Base-by-base conservation (phyloP, 768 basidiomycete genomes). In the Zangia roseola region DNA sequence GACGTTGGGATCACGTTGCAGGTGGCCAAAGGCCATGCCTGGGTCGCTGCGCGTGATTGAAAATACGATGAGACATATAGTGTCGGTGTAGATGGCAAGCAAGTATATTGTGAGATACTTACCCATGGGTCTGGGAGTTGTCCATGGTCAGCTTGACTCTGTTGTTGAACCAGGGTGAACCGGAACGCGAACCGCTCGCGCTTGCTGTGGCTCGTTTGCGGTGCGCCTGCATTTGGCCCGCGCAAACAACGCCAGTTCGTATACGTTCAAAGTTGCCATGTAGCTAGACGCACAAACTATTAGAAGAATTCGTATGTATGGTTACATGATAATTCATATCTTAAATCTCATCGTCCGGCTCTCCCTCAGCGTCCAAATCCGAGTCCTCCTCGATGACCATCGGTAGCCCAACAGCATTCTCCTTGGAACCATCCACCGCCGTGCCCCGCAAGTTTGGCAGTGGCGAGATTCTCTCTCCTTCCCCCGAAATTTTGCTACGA, bases 21-120 rank as follows among this genome's bases (percentile, higher is more conserved):
- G 72, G 65, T 82, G 82, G 52, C 72, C 74, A 73, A 83, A 84
- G 60, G 81, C 73, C 79, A 84, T 83, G 55, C 68, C 70, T 52
- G 75, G 68, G 64, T 83, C 82, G 69, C 81, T 83, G 63, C 33
- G 65, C 52, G 59, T 61, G 65, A 35, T 26, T 25, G 35, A 53
- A 45, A 50, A 53, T 47, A 36, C 19, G 25, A 31, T 55, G 43
- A 53, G 53, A 50, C 50, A 58, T 62, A 5, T 31, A 9, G 2
- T 9, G 48, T 47, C 28, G 50, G 33, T 35, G 28, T 17, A 20
- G 45, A 17, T 31, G 46, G 17, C 41, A 38, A 39, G 33, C 13
- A 19, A 21, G 24, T 35, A 28, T n/a, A 25, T 44, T 45, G 46
- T 55, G 52, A 43, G 54, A 60, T 47, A 62, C 68, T 64, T 58